Base-by-base conservation (phyloP, 2,329 filamentous ascomycete species). In the Cercospora janseana region DNA sequence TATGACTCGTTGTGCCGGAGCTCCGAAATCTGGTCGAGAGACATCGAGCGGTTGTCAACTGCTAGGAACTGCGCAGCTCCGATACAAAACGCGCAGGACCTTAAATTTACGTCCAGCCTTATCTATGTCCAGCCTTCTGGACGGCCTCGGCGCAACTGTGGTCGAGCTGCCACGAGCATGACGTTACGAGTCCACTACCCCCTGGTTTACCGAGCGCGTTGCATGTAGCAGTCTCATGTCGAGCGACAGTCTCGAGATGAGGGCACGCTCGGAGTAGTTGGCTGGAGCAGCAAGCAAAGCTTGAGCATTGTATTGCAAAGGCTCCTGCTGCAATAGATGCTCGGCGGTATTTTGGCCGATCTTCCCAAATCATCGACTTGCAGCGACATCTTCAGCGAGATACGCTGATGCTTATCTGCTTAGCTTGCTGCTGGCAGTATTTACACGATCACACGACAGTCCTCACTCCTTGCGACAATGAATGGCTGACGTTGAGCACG, bases 231-330 rank as follows among this genome's bases (percentile, higher is more conserved):
- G 47, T 37, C 34, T 38, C 28, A 46, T 54, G 51, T 28, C 41
- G 51, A 54, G 51, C 45, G 32, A 54, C 51, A 46, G 44, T 54
- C 42, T 27, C 40, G 46, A 54, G 38, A 31, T 26, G 34, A 38
- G 28, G n/a, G 24, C 12, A 24, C 27, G 21, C 31, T 44, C 49
- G 43, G 49, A 44, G 43, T 46, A 46, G 43, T 38, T 51, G 35
- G 49, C 49, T 51, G 42, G 18, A 51, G 43, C 15, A 40, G 18
- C 32, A 24, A 21, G 26, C 37, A 27, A 8, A 13, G 49, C 42
- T 26, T 28, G 31, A 15, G 21, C 20, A n/a, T 32, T 35, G n/a
- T 27, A 46, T 42, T 31, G 32, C 26, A 23, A 24, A 27, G 45
- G 24, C 32, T 37, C 42, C 34, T 23, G 9, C 6, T 16, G 31